A percentile compares a stretch with the other conserved stretches of the same genome.
These are phyloP conservation scores for Rhizoclosmatium sp. DNA, from an alignment of 192 early-diverging fungal species.

Conservation along the genomic window DNA sequence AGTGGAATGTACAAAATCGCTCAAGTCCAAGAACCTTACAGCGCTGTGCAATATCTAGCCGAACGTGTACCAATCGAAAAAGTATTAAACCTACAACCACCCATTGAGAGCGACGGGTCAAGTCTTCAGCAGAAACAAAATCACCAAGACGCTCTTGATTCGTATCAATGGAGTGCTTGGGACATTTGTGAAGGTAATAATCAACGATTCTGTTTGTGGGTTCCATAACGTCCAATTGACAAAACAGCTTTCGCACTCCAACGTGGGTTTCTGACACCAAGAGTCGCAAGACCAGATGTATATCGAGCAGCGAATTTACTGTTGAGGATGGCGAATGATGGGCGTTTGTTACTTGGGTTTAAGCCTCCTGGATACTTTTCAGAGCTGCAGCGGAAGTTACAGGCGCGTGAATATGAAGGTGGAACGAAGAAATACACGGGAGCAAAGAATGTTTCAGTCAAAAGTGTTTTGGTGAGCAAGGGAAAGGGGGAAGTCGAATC, in stretches of 20 bases:
- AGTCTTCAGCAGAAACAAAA: too few species aligned
- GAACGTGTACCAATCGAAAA: conserved; percentile 77
- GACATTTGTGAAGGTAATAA: conserved; percentile 78
- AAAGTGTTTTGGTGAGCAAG: too few species aligned
- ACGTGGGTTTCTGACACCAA: conserved; percentile 81
- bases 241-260: conserved; percentile 76
- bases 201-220: not conserved
- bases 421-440: too few species aligned
- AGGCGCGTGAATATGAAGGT: too few species aligned
- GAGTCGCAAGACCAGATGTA: conserved; percentile 81
- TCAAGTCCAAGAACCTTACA: conserved; percentile 96
- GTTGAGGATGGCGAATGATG: conserved; percentile 85
- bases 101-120: conserved; percentile 53
- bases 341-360: conserved; percentile 83
- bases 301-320: conserved; percentile 89
- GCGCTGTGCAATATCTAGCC: conserved; percentile 79
- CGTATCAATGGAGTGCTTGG: conserved; percentile 84
- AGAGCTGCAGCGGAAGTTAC: not conserved
- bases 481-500: too few species aligned
- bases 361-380: conserved; percentile 86
- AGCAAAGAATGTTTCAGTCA: too few species aligned
- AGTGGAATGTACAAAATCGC: conserved; percentile 92
- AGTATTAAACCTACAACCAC: conserved; percentile 71
- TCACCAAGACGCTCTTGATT: not conserved
- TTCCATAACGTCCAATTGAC: conserved; percentile 20